Conservation (phyloP, 331 rosid species). For the Phaseolus coccineus region DNA sequence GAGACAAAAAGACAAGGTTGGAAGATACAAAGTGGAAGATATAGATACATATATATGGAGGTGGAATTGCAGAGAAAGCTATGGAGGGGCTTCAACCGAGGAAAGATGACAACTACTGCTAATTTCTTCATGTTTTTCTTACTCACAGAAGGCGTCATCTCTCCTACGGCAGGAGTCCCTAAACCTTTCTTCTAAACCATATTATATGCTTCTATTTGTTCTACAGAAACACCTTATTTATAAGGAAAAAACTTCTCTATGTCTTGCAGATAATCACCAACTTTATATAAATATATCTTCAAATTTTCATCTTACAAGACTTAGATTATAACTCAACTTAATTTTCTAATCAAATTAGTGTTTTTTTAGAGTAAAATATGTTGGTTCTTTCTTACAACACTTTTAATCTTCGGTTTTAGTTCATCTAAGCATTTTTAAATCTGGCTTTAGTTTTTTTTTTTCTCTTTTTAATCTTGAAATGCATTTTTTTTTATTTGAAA, state of each 20-base stretch:
- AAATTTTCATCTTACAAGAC: background rate
- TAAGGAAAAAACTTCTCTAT: background rate
- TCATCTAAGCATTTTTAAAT: too few relatives aligned
- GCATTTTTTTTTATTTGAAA: too few relatives aligned
- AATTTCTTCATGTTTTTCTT: background rate
- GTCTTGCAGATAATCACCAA: background rate
- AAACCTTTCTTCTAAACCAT: constrained; percentile 8
- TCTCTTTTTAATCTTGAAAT: too few relatives aligned
- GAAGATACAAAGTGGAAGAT: background rate
- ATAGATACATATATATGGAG: background rate
- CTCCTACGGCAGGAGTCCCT: constrained; percentile 58
- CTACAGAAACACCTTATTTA: constrained; percentile 12
- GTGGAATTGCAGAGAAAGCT: constrained; percentile 25
- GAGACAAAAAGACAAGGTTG: background rate
- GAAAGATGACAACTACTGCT: constrained; percentile 47
- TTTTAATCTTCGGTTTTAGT: too few relatives aligned
- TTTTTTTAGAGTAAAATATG: too few relatives aligned
- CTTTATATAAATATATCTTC: background rate
- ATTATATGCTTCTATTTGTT: background rate
- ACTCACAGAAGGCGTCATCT: constrained; percentile 49
- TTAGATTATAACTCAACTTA: background rate
- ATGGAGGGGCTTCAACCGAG: constrained; percentile 41
- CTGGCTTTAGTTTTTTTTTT: too few relatives aligned
- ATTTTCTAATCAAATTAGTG: background rate
- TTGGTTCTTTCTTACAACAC: background rate